Base-by-base conservation (phyloP, 2,329 filamentous ascomycete species). In the Aspergillus ruber region DNA sequence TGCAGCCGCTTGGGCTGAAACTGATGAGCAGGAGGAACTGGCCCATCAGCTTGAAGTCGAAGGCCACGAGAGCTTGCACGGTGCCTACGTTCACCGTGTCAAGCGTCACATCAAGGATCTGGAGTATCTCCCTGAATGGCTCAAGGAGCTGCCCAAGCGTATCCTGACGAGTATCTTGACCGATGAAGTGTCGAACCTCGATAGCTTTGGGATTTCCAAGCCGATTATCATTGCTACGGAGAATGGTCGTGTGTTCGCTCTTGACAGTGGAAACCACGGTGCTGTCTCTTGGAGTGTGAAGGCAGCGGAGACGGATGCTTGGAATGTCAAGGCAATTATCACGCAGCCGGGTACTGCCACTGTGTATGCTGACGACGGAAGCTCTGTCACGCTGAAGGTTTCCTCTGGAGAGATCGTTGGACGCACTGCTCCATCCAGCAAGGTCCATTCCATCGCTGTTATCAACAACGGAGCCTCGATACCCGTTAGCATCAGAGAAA, bases 31-130 rank as follows among this genome's bases (percentile, higher is more conserved):
- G 13, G 86, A 90, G 62, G 79, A 83, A 44, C 74, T 96, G 43
- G 89, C 84, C 5, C 84, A 87, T 64, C 87, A 89, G 25, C 75
- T 97, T 6, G 86, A 95, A 56, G 81, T 87, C 20, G 91, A 98
- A 69, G 86, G 88, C 3, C 86, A 95, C 62, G 86, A 85, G 60
- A 95, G 86, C 62, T 77, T 88, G 3, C 61, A 88, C 5, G 76
- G 80, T 9, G 93, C 93, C n/a, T 98, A 95, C 61, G 71, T 91
- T 23, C 90, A 96, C 69, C 85, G 93, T 12, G 77, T 95, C 12
- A 85, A 80, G 53, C 86, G 93, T 41, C 93, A 98, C 63, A 59
- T 89, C 12, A 76, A 81, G 41, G 93, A 96, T 55, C 75, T 96
- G 35, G 75, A 86, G 56, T 48, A 67, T 49, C 76, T 97, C 3